Conservation (phyloP, 2,329 filamentous ascomycete genomes). For the Fusarium sp. region DNA sequence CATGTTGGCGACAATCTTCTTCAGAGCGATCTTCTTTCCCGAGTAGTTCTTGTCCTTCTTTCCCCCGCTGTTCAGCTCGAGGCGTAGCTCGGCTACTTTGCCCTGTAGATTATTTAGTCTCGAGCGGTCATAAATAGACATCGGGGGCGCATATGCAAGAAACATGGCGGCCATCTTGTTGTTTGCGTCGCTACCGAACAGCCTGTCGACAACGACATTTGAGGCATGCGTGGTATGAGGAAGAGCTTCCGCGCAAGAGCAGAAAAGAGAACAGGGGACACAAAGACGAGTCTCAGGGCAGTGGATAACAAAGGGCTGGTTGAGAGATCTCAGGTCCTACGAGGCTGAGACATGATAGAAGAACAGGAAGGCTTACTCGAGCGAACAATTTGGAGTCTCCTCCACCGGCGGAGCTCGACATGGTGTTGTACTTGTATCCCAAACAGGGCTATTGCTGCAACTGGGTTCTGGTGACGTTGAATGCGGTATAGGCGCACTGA, state of each 20-base stretch:
- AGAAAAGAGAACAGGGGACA: slow-evolving; percentile 5
- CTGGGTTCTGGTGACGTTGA: slow-evolving; percentile 30
- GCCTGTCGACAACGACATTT: slow-evolving; percentile 22
- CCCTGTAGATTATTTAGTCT: slow-evolving; percentile 77
- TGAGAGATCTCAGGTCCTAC: slow-evolving; percentile 22
- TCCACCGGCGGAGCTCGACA: slow-evolving; percentile 68
- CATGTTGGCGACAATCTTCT: slow-evolving; percentile 99
- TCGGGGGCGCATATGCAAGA: slow-evolving; percentile 61
- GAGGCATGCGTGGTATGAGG: slow-evolving; percentile 4
- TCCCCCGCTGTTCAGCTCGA: slow-evolving; percentile 90
- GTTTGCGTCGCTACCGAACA: slow-evolving; percentile 14
- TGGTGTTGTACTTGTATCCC: slow-evolving; percentile 51
- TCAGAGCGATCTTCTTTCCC: slow-evolving; percentile 95
- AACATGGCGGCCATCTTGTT: slow-evolving; percentile 56
- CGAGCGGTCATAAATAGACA: slow-evolving; percentile 54
- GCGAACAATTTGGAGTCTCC: slow-evolving; percentile 99
- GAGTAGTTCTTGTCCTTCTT: slow-evolving; percentile 99
- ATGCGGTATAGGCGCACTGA: slow-evolving; percentile 38
- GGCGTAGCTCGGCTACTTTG: slow-evolving; percentile 96
- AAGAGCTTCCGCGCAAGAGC: background rate
- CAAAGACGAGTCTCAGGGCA: slow-evolving; percentile 12
- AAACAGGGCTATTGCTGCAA: slow-evolving; percentile 26
- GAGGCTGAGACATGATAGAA: slow-evolving; percentile 29
- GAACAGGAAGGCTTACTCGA: slow-evolving; percentile 70
- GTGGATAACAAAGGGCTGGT: slow-evolving; percentile 13